Base-by-base conservation (phyloP, 2,329 filamentous ascomycete genomes). In the Beauveria asiatica region DNA sequence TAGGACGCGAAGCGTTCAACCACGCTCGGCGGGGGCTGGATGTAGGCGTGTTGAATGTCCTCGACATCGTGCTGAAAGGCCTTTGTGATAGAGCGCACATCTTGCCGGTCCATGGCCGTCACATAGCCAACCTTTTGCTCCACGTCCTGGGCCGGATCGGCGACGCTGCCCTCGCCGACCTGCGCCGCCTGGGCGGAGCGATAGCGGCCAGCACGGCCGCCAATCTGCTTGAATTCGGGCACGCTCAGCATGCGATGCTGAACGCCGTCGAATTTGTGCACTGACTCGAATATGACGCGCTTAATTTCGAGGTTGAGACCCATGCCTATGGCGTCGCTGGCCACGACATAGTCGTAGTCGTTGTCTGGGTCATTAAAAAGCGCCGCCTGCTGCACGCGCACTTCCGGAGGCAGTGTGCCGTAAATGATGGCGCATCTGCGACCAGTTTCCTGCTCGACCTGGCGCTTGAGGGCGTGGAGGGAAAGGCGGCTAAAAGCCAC, bases 281-380 rank as follows among this genome's bases (percentile, higher is more conserved):
- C 81, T 0, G 87, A 80, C 68, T 96, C 90, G 65, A 99, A 94
- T 58, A 99, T 83, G 62, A 99, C 83, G 27, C 95, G 88, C 70
- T 92, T 94, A 70, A 97, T 91, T 73, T 86, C 92, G 71, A 99
- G 75, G 69, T 99, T 99, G 23, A 99, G 77, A 1, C 95, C 94
- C 93, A 99, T 97, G 42, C 94, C 94, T 63, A 99, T 93, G 51
- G 94, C 94, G 74, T 97, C 92, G 67, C 91, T 97, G 9, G 95
- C 94, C 27, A 94, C 92, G 6, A 99, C 79, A 66, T 86, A 95
- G 70, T 99, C 94, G 70, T 97, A 99, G 62, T 97, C 92, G 70
- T 95, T 99, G 70, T 96, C 75, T 0, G 92, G 92, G 64, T 97
- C 90, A 69, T 99, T 99, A 79, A 99, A 99, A 0, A 97, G 79